Evolutionary conservation across 805 yeast genomes (phyloP).

Genomic region (Nakazawaea ambrosiae): DNA sequence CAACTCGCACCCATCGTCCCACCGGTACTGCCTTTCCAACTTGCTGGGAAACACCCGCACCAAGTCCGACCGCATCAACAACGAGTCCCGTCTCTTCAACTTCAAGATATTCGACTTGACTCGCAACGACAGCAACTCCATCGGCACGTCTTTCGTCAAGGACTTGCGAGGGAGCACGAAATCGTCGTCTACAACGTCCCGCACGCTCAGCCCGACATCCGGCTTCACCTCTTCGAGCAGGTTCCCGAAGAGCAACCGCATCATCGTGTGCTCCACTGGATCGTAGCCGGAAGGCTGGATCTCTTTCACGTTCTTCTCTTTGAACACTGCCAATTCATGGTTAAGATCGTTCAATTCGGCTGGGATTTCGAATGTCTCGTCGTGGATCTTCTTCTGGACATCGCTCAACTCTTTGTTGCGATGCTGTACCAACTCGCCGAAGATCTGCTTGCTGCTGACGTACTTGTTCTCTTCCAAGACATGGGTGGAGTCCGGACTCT

Average conservation of each 20-base stretch:
- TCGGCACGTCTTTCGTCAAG: not conserved
- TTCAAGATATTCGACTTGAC: constrained; percentile 26
- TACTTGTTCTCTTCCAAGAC: constrained; percentile 2
- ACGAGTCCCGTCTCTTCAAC: constrained; percentile 31
- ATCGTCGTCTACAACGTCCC: not conserved
- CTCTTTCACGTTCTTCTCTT: not conserved
- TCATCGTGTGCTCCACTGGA: constrained; percentile 3
- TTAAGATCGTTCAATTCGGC: constrained; percentile 2
- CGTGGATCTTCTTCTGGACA: not conserved
- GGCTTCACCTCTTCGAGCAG: constrained; percentile 22
- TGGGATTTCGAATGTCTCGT: constrained; percentile 3
- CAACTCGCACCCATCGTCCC: constrained; percentile 17
- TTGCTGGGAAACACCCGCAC: constrained; percentile 28
- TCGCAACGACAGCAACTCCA: constrained; percentile 6
- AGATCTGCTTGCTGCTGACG: not conserved
- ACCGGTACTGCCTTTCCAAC: constrained; percentile 24
- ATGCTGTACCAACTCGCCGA: constrained; percentile 2
- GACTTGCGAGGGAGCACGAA: not conserved
- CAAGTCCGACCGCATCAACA: constrained; percentile 32
- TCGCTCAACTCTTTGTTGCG: not conserved
- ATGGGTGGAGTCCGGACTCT: too few relatives aligned
- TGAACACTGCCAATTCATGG: not conserved
- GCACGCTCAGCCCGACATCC: not conserved
- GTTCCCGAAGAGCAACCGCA: constrained; percentile 6
- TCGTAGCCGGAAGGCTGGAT: not conserved